Percentiles rank a stretch among this genome's conserved stretches.
These are phyloP conservation scores for Inonotus hispidus DNA, from an alignment of 1,284 basidiomycete species.

Conservation along the genomic window DNA sequence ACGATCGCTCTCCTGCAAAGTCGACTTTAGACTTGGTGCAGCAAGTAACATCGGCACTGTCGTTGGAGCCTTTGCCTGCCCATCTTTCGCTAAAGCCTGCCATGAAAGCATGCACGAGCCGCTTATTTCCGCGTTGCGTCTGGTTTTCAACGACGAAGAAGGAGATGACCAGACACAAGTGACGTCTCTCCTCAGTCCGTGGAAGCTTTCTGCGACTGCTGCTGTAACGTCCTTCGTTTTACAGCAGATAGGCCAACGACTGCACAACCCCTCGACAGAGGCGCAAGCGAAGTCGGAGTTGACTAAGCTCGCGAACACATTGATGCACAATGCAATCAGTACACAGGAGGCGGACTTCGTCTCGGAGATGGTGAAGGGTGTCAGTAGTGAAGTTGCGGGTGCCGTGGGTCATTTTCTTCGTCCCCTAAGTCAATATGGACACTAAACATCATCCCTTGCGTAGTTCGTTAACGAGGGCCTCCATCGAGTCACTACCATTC, in stretches of 20 bases:
- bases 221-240: conserved; percentile 72
- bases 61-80: conserved; percentile 59
- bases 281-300: conserved; percentile 50
- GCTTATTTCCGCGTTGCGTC: conserved; percentile 58
- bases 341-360: conserved; percentile 75
- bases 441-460: background rate
- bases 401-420: conserved; percentile 42
- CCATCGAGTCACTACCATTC: conserved; percentile 53
- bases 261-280: conserved; percentile 49
- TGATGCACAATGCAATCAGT: conserved; percentile 67
- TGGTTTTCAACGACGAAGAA: conserved; percentile 54
- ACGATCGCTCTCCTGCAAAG: conserved; percentile 49
- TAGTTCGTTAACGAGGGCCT: conserved; percentile 76
- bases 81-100: conserved; percentile 46
- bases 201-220: conserved; percentile 74
- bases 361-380: conserved; percentile 68
- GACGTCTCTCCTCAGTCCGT: conserved; percentile 65
- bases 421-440: background rate
- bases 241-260: conserved; percentile 60
- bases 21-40: conserved; percentile 63
- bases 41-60: conserved; percentile 68
- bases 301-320: conserved; percentile 54
- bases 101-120: conserved; percentile 50
- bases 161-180: conserved; percentile 28
- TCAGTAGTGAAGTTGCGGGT: conserved; percentile 54